Base-by-base conservation (phyloP, 805 yeast species). In the Yarrowia phangngaensis region DNA sequence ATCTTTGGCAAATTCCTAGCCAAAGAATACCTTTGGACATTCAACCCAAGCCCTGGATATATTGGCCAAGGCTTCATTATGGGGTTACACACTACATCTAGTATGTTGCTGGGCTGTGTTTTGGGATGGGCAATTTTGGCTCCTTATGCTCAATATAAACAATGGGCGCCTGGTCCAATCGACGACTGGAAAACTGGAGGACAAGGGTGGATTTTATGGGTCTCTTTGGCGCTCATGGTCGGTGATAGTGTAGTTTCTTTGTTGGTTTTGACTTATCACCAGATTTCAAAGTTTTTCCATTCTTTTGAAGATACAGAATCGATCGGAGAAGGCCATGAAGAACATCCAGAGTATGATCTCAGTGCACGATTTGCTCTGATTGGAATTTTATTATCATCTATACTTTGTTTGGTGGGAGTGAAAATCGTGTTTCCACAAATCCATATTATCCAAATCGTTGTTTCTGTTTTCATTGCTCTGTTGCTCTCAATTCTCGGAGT, bases 201-300 rank as follows among this genome's bases (percentile, higher is more conserved):
- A 1, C 96, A 90, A 61, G 98, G 97, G 6, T 90, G 98, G 98
- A 86, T 92, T 50, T 70, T 90, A 62, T 90, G 98, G 98, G 71
- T 88, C 49, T 80, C 94, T 62, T 72, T 90, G 56, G 81, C 96
- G 17, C 87, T 89, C 41, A 90, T 90, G 98, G 86, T 90, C 14
- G 80, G 86, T 41, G 98, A 90, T 61, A 84, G 95, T 7, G 70
- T 86, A 4, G 85, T 89, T 4, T 41, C 48, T 3, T 28, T 41
- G 16, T n/a, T 41, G 22, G 35, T 41, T 7, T 11, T 41, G 8
- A 17, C 35, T 1, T 41, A 20, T 35, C 28, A 41, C n/a, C 48
- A 41, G 35, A 11, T 41, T 2, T 23, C 4, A 7, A 34, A 12
- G 11, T 29, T 20, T 15, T 29, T 29, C 22, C 35, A 30, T 8